Base-by-base conservation (phyloP, 768 basidiomycete species). In the Kwoniella botswanensis region DNA sequence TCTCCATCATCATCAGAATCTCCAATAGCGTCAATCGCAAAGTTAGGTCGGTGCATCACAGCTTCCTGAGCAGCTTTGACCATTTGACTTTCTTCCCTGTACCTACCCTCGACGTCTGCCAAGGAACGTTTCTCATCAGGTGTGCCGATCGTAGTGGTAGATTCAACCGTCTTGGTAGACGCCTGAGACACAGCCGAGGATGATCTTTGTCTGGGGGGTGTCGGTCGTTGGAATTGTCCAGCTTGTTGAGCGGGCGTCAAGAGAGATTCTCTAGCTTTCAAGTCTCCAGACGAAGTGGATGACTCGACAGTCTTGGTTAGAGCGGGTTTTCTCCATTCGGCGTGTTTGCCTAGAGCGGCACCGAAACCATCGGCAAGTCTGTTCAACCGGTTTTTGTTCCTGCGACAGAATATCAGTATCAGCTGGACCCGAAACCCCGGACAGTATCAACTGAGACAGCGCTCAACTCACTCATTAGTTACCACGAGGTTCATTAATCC, bases 21-120 rank as follows among this genome's bases (percentile, higher is more conserved):
- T 63, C 90, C 91, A 3, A 90, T 93, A 83, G 94, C 93, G 79
- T 99, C 97, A 70, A 98, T 97, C n/a, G 93, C 93, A 82, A 99
- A 99, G 73, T 91, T 91, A 26, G 93, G 94, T 54, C 96, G 87
- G 81, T 96, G 92, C 91, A 95, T 91, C 57, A 93, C 86, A 41
- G 92, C 92, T 42, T 91, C 91, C 73, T 89, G 91, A 62, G 91
- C 92, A 0, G 90, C 90, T 76, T 90, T 87, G 59, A 93, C 86
- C 85, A 91, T 88, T 6, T 90, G 87, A 80, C 74, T 78, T 67
- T 82, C 78, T 74, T 83, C 82, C 41, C 79, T 70, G 60, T 82
- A 79, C 17, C 80, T 67, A 55, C 78, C 61, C 60, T 80, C 76
- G 15, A 76, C 75, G 18, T 80, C 78, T 11, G 73, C 74, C 15